These are phyloP conservation scores for Hysterangium stoloniferum DNA, from an alignment of 768 basidiomycete species.

Conservation along the genomic window DNA sequence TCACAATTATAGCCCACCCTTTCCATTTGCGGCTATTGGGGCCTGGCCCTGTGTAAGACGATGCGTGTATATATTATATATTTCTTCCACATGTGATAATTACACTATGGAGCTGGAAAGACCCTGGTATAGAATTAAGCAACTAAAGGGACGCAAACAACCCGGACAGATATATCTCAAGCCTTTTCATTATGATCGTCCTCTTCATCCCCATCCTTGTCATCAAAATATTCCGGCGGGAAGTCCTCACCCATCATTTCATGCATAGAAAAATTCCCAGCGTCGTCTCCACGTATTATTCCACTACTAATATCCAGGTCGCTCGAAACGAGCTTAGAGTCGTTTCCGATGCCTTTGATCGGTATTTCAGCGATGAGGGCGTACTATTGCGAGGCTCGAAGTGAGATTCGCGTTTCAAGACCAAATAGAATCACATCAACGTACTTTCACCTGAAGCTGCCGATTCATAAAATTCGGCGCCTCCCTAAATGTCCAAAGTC, in stretches of 20 bases:
- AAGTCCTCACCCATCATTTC: background rate
- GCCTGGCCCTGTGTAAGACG: no score
- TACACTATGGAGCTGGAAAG: no score
- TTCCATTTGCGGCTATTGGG: no score
- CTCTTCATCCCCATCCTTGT: background rate
- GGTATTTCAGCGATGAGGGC: constrained; percentile 1
- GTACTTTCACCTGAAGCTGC: background rate
- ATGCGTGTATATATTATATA: no score
- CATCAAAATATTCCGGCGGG: background rate
- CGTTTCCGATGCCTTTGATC: constrained; percentile 8
- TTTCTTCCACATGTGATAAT: no score
- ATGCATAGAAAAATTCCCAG: background rate
- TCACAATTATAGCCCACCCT: no score
- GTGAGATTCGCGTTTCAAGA: background rate
- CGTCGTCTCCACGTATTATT: background rate
- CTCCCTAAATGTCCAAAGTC: constrained; percentile 4
- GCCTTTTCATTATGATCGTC: background rate
- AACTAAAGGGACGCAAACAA: no score
- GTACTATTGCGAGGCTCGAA: background rate
- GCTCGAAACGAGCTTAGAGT: background rate
- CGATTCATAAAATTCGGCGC: constrained; percentile 3
- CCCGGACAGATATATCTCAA: no score
- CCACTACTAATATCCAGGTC: constrained; percentile 1
- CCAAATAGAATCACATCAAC: background rate
- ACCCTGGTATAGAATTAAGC: no score